These are phyloP conservation scores for Agapanthus africanus DNA, from an alignment of 106 monocot species.

Conservation along the genomic window DNA sequence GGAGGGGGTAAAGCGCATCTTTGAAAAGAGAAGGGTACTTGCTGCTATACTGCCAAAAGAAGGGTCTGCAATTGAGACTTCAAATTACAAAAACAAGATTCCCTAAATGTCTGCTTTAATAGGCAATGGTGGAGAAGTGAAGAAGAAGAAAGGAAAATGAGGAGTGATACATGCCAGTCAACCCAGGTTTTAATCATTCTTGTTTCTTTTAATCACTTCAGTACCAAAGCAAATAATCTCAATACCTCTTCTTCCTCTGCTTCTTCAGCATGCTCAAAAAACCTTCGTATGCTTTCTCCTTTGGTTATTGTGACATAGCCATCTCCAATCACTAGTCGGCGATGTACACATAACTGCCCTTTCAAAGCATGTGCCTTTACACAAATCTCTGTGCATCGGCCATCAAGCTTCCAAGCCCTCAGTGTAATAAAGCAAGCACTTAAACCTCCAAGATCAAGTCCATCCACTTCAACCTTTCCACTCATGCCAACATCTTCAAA, in stretches of 20 bases:
- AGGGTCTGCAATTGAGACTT: no score
- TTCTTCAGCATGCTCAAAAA: conserved; percentile 98
- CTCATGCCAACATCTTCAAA: conserved; percentile 88
- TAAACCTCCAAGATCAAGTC: conserved; percentile 63
- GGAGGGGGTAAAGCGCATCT: no score
- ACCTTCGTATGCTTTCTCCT: conserved; percentile 64
- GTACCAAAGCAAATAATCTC: not conserved
- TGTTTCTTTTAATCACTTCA: not conserved
- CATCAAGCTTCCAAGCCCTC: conserved; percentile 79
- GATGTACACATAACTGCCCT: conserved; percentile 81
- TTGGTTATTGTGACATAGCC: conserved; percentile 84
- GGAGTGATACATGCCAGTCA: no score
- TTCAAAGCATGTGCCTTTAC: conserved; percentile 97
- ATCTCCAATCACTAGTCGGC: conserved; percentile 71
- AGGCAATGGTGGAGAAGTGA: no score
- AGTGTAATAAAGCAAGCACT: conserved; percentile 73
- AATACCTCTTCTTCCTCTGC: conserved; percentile 95
- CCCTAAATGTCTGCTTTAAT: no score
- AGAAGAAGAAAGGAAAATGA: no score
- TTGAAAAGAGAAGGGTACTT: no score
- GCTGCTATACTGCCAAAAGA: not conserved
- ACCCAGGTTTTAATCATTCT: no score
- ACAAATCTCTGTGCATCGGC: conserved; percentile 59
- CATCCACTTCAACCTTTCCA: conserved; percentile 50
- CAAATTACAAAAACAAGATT: no score